phyloP scores from a whole-genome alignment of 2,329 filamentous ascomycete genomes.

The Monosporascus ibericus region DNA sequence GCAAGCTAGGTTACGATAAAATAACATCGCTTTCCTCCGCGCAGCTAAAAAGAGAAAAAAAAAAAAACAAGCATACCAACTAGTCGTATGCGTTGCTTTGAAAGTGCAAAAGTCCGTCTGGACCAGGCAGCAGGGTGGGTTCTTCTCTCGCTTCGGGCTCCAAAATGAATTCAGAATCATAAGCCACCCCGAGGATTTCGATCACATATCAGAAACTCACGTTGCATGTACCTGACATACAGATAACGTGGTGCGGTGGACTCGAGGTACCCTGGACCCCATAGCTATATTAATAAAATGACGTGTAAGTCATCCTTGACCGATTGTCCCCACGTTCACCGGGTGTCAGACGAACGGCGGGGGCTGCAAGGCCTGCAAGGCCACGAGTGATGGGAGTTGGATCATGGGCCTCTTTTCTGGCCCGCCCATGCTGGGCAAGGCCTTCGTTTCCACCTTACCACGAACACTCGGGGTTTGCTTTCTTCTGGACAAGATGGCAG shows the following conservation, averaged over 20 bases:
- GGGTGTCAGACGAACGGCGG: constrained; percentile 18
- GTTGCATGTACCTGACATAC: constrained; percentile 22
- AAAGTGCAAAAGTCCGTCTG: neutral
- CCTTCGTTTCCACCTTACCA: constrained; percentile 13
- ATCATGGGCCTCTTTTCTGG: constrained; percentile 11
- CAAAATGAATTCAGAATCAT: constrained; percentile 2
- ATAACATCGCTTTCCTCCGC: too few species aligned
- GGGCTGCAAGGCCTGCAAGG: constrained; percentile 12
- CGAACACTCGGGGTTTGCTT: constrained; percentile 3
- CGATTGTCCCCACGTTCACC: constrained; percentile 6
- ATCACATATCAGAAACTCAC: constrained; percentile 12
- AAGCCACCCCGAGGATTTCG: constrained; percentile 3
- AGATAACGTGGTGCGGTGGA: constrained; percentile 18
- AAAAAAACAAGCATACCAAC: neutral
- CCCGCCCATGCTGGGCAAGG: constrained; percentile 11
- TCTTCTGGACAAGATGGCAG: constrained; percentile 19
- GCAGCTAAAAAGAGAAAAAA: too few species aligned
- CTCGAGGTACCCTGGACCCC: constrained; percentile 5
- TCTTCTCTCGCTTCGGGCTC: constrained; percentile 1
- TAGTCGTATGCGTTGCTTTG: neutral
- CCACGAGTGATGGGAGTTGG: constrained; percentile 3
- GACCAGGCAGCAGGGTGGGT: neutral
- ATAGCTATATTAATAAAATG: constrained; percentile 5
- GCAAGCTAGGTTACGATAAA: too few species aligned
- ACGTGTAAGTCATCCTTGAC: constrained; percentile 12